These are phyloP conservation scores for Gyromitra esculenta DNA, from an alignment of 2,329 filamentous ascomycete species.

Conservation along the genomic window DNA sequence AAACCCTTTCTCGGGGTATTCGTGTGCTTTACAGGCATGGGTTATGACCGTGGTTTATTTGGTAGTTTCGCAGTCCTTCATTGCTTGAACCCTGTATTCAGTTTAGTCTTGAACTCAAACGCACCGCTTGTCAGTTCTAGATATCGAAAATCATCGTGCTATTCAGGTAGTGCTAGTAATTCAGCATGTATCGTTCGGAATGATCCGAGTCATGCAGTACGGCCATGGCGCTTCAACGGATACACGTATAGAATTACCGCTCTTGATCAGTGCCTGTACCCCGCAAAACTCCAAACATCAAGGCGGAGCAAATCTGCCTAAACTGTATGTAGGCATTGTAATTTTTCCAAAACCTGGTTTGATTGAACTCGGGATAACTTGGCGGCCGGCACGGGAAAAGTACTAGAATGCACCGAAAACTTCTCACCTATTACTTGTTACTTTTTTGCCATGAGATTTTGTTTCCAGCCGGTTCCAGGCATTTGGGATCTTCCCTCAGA, in stretches of 20 bases:
- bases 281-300: constrained; percentile 15
- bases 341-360: constrained; percentile 3
- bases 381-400: constrained; percentile 11
- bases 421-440: background rate
- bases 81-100: background rate
- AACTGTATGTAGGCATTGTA: background rate
- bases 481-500: background rate
- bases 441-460: background rate
- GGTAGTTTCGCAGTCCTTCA: constrained; percentile 3
- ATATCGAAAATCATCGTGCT: constrained; percentile 9
- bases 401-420: background rate
- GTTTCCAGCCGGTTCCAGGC: background rate
- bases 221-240: background rate
- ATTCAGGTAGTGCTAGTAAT: constrained; percentile 13
- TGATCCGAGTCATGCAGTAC: constrained; percentile 10
- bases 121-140: constrained; percentile 6
- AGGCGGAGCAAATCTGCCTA: constrained; percentile 3
- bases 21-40: background rate
- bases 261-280: constrained; percentile 18
- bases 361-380: constrained; percentile 19
- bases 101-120: constrained; percentile 8
- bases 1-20: background rate
- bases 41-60: constrained; percentile 4
- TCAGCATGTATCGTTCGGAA: background rate
- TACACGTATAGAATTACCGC: background rate